Percentiles rank a stretch among this genome's conserved stretches.
These are phyloP conservation scores for Phytophthora pluvialis DNA, from an alignment of 352 stramenopile species.

Conservation along the genomic window DNA sequence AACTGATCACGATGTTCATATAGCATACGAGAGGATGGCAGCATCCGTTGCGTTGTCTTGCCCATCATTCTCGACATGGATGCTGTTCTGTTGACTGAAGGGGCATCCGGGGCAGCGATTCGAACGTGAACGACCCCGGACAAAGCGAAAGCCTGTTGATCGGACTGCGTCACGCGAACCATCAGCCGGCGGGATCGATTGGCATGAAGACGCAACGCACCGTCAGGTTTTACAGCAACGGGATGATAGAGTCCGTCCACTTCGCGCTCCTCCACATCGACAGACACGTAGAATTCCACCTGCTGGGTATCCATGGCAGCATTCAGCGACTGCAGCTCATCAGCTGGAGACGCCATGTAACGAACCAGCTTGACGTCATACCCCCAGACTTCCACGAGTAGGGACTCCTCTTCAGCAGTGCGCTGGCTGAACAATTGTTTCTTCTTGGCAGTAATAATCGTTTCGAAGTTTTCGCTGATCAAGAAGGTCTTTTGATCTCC, in stretches of 20 bases:
- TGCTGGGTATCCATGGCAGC: slow-evolving; percentile 23
- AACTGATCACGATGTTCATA: slow-evolving; percentile 22
- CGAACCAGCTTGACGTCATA: slow-evolving; percentile 43
- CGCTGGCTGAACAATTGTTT: slow-evolving; percentile 21
- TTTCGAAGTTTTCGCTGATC: slow-evolving; percentile 37
- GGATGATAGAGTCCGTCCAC: slow-evolving; percentile 68
- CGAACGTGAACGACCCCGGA: slow-evolving; percentile 46
- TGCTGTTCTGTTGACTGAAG: slow-evolving; percentile 35
- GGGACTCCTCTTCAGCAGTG: slow-evolving; percentile 39
- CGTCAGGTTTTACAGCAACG: slow-evolving; percentile 75
- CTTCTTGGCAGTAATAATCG: slow-evolving; percentile 19
- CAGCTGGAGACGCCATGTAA: neutral
- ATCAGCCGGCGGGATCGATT: slow-evolving; percentile 63
- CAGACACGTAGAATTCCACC: slow-evolving; percentile 70
- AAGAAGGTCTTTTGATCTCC: slow-evolving; percentile 21
- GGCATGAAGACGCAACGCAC: slow-evolving; percentile 62
- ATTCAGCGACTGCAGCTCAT: slow-evolving; percentile 2
- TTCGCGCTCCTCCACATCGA: slow-evolving; percentile 78
- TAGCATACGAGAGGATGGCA: slow-evolving; percentile 41
- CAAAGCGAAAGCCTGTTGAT: slow-evolving; percentile 63
- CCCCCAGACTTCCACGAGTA: slow-evolving; percentile 63
- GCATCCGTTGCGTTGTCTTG: slow-evolving; percentile 50
- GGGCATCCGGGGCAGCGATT: slow-evolving; percentile 43
- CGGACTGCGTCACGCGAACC: slow-evolving; percentile 72
- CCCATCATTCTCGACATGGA: slow-evolving; percentile 43